Evolutionary conservation across 2,329 filamentous ascomycete species (phyloP).

Genomic region (Penicillium digitatum): DNA sequence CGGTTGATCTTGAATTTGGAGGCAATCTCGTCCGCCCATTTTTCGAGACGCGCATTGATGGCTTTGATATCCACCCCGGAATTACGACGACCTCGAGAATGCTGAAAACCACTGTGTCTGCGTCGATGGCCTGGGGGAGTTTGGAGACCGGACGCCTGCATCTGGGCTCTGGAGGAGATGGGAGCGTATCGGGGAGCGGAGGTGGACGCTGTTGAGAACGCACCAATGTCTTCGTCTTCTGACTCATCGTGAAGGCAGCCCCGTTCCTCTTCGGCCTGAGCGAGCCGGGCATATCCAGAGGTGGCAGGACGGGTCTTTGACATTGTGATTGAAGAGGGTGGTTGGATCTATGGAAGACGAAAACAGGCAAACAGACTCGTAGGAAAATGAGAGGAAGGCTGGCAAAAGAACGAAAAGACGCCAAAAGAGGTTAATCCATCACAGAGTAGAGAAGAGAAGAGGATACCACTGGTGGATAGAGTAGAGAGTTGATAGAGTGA

Average conservation of each 20-base stretch:
- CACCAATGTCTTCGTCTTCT: conserved; percentile 60
- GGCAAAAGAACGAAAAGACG: conserved; percentile 7
- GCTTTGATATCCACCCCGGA: conserved; percentile 94
- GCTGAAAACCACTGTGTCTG: conserved; percentile 46
- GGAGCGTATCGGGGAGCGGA: conserved; percentile 60
- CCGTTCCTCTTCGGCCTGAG: conserved; percentile 67
- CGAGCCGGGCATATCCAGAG: conserved; percentile 79
- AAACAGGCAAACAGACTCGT: not conserved
- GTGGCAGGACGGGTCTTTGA: conserved; percentile 65
- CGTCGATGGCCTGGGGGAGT: conserved; percentile 43
- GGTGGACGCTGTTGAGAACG: conserved; percentile 53
- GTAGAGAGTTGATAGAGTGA: conserved; percentile 2
- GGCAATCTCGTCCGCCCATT: conserved; percentile 97
- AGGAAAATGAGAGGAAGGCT: conserved; percentile 12
- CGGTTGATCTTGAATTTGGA: conserved; percentile 88
- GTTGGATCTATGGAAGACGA: conserved; percentile 9
- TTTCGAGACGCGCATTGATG: conserved; percentile 90
- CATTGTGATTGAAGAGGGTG: conserved; percentile 50
- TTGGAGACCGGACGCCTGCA: conserved; percentile 43
- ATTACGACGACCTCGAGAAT: conserved; percentile 62
- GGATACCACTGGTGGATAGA: conserved; percentile 2
- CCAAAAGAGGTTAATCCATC: conserved; percentile 16
- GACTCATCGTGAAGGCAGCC: conserved; percentile 59
- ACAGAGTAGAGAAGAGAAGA: conserved; percentile 5
- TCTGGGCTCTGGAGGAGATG: conserved; percentile 51